phyloP scores from a whole-genome alignment of 805 yeast species.

The Brettanomyces sp. region DNA sequence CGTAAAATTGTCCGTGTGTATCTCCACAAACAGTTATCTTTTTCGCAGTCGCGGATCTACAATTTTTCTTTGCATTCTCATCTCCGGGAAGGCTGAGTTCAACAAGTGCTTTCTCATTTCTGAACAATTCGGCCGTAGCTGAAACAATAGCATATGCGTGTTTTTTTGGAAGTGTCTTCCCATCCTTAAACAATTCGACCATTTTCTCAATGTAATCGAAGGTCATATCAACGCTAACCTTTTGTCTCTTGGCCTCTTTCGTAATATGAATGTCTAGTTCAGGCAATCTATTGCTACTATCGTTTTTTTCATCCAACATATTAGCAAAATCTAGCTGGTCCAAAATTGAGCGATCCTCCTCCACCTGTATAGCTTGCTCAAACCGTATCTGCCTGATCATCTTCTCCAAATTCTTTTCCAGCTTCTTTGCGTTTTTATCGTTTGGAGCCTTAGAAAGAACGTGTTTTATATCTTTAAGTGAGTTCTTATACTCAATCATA shows the following conservation, averaged over 20 bases:
- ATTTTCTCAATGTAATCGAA: constrained; percentile 50
- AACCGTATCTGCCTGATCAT: constrained; percentile 68
- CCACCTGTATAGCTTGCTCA: constrained; percentile 77
- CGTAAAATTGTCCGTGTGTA: constrained; percentile 95
- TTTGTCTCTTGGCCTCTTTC: constrained; percentile 11
- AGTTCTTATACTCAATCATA: constrained; percentile 63
- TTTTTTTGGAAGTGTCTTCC: constrained; percentile 66
- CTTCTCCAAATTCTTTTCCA: constrained; percentile 53
- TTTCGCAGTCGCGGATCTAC: constrained; percentile 25
- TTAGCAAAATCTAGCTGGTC: constrained; percentile 38
- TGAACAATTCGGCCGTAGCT: constrained; percentile 56
- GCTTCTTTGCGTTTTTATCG: constrained; percentile 58
- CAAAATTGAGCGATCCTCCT: constrained; percentile 42
- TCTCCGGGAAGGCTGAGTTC: constrained; percentile 41
- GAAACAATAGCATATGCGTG: constrained; percentile 77
- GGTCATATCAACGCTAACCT: constrained; percentile 32
- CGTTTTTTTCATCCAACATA: constrained; percentile 41
- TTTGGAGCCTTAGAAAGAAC: constrained; percentile 57
- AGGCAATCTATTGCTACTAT: constrained; percentile 50
- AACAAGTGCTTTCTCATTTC: constrained; percentile 55
- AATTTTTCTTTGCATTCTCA: constrained; percentile 29
- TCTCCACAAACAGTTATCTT: constrained; percentile 89
- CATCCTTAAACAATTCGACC: constrained; percentile 64
- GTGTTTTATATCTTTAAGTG: constrained; percentile 56
- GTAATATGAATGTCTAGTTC: constrained; percentile 26